Percentiles rank a stretch among this genome's conserved stretches.
Evolutionary conservation across 2,329 filamentous ascomycete species (phyloP).

Genomic region (Chrysoporthe deuterocubensis): DNA sequence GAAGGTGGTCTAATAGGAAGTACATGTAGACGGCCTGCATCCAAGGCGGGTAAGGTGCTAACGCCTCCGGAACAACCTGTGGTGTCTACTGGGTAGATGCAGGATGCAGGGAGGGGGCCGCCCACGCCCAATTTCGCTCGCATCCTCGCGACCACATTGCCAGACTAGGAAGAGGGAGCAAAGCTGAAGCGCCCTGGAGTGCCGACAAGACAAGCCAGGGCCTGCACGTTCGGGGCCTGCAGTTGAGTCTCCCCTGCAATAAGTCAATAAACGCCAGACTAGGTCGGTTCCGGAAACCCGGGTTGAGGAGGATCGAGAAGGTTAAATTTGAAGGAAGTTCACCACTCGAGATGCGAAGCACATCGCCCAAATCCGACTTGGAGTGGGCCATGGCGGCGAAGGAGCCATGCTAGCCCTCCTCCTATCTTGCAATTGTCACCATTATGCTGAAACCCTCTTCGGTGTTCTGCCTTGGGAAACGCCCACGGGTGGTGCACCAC

Average conservation of each 20-base stretch:
- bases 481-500: too few species aligned
- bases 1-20: constrained; percentile 2
- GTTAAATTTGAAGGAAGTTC: not conserved
- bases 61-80: not conserved
- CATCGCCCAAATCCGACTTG: not conserved
- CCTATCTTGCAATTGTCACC: too few species aligned
- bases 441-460: too few species aligned
- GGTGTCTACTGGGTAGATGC: not conserved
- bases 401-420: too few species aligned
- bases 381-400: not conserved
- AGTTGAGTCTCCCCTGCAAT: not conserved
- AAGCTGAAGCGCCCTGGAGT: constrained; percentile 2
- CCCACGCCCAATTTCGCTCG: not conserved
- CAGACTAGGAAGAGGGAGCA: not conserved
- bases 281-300: not conserved
- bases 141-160: not conserved
- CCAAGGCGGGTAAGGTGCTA: not conserved
- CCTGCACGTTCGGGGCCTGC: not conserved
- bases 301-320: not conserved
- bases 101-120: not conserved
- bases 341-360: not conserved
- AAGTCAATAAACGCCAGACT: not conserved
- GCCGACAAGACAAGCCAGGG: not conserved
- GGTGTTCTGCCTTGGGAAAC: too few species aligned
- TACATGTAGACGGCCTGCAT: not conserved